Percentiles rank a stretch among this genome's conserved stretches.
Evolutionary conservation across 257 asterid species (phyloP).

Genomic region (Jasminum sambac): DNA sequence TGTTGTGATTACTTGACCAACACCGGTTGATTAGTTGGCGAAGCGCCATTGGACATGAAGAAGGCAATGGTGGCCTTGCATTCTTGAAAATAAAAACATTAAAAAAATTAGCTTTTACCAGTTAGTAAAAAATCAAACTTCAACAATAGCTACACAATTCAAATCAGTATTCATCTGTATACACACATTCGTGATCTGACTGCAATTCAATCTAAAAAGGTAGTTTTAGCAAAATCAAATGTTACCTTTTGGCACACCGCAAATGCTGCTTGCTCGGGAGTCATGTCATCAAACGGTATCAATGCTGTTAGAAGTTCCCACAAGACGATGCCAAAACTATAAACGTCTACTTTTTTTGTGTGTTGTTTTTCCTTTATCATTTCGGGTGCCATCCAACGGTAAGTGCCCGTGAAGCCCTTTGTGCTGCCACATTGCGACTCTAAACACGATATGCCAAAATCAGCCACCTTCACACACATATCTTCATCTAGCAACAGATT

Average conservation of each 20-base stretch:
- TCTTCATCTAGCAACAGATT: constrained; percentile 80
- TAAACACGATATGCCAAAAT: constrained; percentile 91
- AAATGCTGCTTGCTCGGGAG: constrained; percentile 97
- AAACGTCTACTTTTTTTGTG: constrained; percentile 91
- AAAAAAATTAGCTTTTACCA: not conserved
- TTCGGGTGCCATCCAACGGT: constrained; percentile 99
- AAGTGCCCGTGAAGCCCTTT: constrained; percentile 95
- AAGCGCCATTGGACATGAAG: constrained; percentile 69
- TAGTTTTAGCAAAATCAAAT: not conserved
- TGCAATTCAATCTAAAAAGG: too few relatives aligned
- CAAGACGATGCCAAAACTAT: constrained; percentile 81
- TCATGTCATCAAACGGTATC: constrained; percentile 89
- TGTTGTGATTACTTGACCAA: constrained; percentile 84
- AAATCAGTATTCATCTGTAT: too few relatives aligned
- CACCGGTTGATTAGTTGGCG: constrained; percentile 66
- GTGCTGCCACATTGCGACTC: constrained; percentile 92
- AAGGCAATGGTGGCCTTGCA: constrained; percentile 86
- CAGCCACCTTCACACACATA: constrained; percentile 93
- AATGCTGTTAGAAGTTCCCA: constrained; percentile 97
- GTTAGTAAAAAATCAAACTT: too few relatives aligned
- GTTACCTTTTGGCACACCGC: constrained; percentile 98
- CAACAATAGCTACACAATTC: too few relatives aligned
- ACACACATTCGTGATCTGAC: too few relatives aligned
- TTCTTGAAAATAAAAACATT: constrained; percentile 43
- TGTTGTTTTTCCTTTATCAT: constrained; percentile 91